Evolutionary conservation across 2,329 filamentous ascomycete species (phyloP), one percentile per base, ranked within the genome.

Genomic region (Xylaria hypoxylon): DNA sequence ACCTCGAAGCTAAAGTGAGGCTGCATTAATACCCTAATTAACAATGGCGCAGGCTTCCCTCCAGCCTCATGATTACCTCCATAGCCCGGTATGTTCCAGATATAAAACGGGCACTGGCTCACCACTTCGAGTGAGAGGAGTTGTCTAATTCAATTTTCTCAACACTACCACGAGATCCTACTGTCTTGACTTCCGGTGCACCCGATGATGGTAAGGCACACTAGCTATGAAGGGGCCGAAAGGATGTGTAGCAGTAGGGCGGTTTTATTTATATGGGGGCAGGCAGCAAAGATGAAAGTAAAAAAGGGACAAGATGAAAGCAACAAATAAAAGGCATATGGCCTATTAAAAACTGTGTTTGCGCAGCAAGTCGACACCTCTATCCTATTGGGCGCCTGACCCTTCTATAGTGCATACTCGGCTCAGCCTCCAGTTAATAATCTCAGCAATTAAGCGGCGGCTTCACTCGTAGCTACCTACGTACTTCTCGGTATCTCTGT

Each of bases 161-260:
- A 48, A 24, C 13, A 48, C 11, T 8, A 33, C 31, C 3, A 28
- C 42, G n/a, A n/a, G 58, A 44, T 47, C 63, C 45, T 15, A 17
- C n/a, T 7, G 51, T 22, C 58, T 55, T 56, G 59, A 31, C 24
- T 40, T 22, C 31, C 40, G 33, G 51, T 24, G 3, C 44, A 13
- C 15, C 7, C 42, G 40, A 31, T 28, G 33, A 45, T 56, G 55
- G 53, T 19, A 62, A 55, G 64, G 59, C 59, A 47, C 52, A 58
- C 19, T 50, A n/a, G 15, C 13, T 38, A 5, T 38, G 3, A 45
- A 31, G 33, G 58, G 28, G 44, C 26, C 26, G 35, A 35, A 35
- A 15, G 28, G 22, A 17, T 40, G 17, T 31, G 26, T 57, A 24
- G n/a, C 22, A 56, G 11, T 45, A 22, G 28, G 5, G n/a, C 5